Evolutionary conservation across 129 eudicot species (phyloP).

Genomic region (Heracleum sosnowskyi): DNA sequence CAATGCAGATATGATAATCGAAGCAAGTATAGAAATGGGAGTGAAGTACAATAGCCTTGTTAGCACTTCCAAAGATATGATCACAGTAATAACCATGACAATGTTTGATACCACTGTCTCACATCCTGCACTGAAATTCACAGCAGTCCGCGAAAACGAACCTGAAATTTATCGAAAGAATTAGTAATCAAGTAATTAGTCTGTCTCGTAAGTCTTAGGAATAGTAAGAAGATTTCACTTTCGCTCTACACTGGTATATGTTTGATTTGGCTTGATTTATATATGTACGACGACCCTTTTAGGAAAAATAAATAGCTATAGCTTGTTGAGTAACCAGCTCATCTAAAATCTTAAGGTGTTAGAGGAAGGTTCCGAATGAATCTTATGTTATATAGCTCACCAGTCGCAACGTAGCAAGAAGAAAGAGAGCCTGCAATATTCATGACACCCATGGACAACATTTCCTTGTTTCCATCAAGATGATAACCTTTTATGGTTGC

Average conservation of each 20-base stretch:
- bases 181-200: not conserved
- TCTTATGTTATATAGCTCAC: too few species aligned
- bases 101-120: slow-evolving; percentile 43
- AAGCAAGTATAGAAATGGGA: slow-evolving; percentile 45
- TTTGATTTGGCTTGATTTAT: not conserved
- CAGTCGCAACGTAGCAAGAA: slow-evolving; percentile 86
- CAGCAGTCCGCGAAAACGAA: slow-evolving; percentile 48
- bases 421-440: slow-evolving; percentile 76
- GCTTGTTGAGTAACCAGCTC: too few species aligned
- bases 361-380: too few species aligned
- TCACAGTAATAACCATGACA: slow-evolving; percentile 40
- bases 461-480: slow-evolving; percentile 90
- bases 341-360: too few species aligned
- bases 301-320: not conserved
- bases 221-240: too few species aligned
- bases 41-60: slow-evolving; percentile 45
- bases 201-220: not conserved
- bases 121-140: slow-evolving; percentile 51
- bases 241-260: too few species aligned
- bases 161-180: slow-evolving; percentile 17
- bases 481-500: slow-evolving; percentile 70
- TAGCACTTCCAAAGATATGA: slow-evolving; percentile 24
- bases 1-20: slow-evolving; percentile 47
- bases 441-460: slow-evolving; percentile 77
- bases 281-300: not conserved